Base-by-base conservation (phyloP, 1,284 basidiomycete genomes). In the Cryptococcus amylolentus region DNA sequence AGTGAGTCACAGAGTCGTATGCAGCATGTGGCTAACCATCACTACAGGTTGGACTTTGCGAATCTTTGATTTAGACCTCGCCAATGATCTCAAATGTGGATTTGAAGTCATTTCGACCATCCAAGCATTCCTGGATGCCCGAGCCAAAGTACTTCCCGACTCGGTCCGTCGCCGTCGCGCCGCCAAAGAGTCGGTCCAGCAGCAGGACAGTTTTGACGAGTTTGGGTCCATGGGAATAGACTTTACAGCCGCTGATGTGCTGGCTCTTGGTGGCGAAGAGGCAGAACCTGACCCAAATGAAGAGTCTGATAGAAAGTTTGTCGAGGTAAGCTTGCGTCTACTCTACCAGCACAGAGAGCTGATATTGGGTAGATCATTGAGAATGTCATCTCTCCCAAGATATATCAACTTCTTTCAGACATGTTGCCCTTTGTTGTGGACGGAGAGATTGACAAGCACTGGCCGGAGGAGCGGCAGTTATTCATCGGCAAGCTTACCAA, bases 201-300 rank as follows among this genome's bases (percentile, higher is more conserved):
- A 55, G 81, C 43, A 37, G 65, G 89, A 91, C 61, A 93, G 89
- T 64, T 88, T 91, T 68, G 88, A 92, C 58, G 77, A 82, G 49
- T 78, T 63, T 45, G 69, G 71, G 1, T 71, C 69, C 0, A 57
- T 77, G 23, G 75, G 75, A 4, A 70, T 78, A 40, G 74, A 75
- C 40, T 73, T 77, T 35, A 69, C 69, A 14, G 61, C 58, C 27
- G 66, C 63, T 14, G 72, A 72, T 44, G 65, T 66, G 12, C 62
- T 66, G 23, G 69, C 70, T 47, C 57, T 77, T 3, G 74, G 72
- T 16, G 74, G 69, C 5, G 64, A 38, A 23, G 58, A 49, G 2
- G 55, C 42, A 6, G 59, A 54, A 26, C 55, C 60, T 0, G 69
- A 73, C 57, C 67, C 68, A 2, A 49, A 65, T 7, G 66, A 70